These are phyloP conservation scores for Boletellus ananiceps DNA, from an alignment of 768 basidiomycete species.

Conservation along the genomic window DNA sequence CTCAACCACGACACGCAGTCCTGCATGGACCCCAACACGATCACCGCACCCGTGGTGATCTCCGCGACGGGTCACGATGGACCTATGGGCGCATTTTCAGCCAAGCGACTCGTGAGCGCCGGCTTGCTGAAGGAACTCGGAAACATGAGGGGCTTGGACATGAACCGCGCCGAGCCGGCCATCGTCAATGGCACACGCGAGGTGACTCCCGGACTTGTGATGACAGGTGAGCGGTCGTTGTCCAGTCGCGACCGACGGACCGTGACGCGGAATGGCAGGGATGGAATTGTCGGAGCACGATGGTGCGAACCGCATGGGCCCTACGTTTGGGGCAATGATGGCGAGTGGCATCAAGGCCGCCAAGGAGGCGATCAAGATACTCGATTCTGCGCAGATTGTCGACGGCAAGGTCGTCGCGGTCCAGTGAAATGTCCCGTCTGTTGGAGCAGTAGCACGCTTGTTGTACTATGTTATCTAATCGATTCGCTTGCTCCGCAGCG, in stretches of 20 bases:
- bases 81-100: conserved; percentile 77
- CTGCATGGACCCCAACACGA: conserved; percentile 75
- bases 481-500: conserved; percentile 19
- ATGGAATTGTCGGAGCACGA: conserved; percentile 85
- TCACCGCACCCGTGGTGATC: conserved; percentile 72
- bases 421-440: not conserved
- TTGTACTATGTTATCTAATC: conserved; percentile 9
- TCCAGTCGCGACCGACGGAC: not conserved
- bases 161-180: conserved; percentile 79
- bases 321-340: conserved; percentile 80
- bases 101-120: conserved; percentile 71
- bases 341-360: conserved; percentile 71
- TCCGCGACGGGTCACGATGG: conserved; percentile 76
- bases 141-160: conserved; percentile 77
- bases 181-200: conserved; percentile 76
- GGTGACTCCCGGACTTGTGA: conserved; percentile 68
- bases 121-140: conserved; percentile 72
- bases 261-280: conserved; percentile 36
- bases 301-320: conserved; percentile 73
- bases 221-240: conserved; percentile 50
- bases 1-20: conserved; percentile 72
- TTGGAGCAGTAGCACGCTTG: not conserved
- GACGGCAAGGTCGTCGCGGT: conserved; percentile 52
- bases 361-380: conserved; percentile 53
- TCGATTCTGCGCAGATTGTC: conserved; percentile 46